A percentile compares a stretch with the other conserved stretches of the same genome.
phyloP scores from a whole-genome alignment of 2,329 filamentous ascomycete species.

The Epichloe gansuensis region DNA sequence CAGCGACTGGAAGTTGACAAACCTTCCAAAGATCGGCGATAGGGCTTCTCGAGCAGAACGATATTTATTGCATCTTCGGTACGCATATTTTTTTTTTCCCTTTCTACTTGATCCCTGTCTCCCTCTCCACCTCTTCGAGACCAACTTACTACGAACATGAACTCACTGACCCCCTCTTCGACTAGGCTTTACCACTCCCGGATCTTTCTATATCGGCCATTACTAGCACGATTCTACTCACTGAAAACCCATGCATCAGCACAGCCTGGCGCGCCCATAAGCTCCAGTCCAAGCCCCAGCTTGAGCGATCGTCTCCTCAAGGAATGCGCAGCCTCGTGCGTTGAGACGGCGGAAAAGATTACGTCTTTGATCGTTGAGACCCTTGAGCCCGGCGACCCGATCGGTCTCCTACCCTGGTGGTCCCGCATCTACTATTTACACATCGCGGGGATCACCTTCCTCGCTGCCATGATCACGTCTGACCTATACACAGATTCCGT shows the following conservation, averaged over 20 bases:
- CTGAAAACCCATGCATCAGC: background rate
- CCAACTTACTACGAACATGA: too few species aligned
- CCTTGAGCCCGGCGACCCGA: background rate
- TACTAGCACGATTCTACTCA: background rate
- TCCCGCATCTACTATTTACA: conserved; percentile 10
- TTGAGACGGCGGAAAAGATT: background rate
- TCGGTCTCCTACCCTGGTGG: conserved; percentile 9
- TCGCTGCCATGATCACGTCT: conserved; percentile 11
- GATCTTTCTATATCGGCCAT: conserved; percentile 4
- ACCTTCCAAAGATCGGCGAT: background rate
- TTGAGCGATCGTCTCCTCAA: background rate
- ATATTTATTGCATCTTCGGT: conserved; percentile 5
- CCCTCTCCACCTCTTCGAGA: background rate
- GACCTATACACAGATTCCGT: conserved; percentile 16
- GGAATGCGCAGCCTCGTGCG: background rate
- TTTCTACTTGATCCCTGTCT: background rate
- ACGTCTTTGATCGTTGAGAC: background rate
- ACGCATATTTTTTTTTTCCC: background rate
- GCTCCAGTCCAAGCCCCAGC: background rate
- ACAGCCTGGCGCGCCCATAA: background rate
- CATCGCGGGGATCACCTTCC: conserved; percentile 8
- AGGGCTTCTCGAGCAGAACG: background rate
- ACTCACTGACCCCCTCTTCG: background rate
- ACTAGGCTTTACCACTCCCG: background rate
- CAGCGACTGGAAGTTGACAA: background rate